phyloP scores from a whole-genome alignment of 495 filamentous ascomycete species.

The Daldinia caldariorum region DNA sequence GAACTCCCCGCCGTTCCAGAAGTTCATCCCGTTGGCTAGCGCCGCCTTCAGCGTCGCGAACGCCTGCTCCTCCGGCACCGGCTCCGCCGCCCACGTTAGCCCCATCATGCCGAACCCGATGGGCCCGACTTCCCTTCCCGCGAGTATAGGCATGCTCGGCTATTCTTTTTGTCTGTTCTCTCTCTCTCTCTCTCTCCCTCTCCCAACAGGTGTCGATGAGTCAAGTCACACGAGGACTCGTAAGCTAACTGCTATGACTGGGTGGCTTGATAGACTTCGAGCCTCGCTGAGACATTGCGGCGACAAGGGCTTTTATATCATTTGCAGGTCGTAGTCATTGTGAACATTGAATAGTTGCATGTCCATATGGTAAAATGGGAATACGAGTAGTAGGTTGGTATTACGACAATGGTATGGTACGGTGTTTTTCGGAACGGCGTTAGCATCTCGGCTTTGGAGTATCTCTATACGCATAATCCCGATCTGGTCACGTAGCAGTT shows the following conservation, averaged over 20 bases:
- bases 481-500: background rate
- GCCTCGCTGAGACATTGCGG: background rate
- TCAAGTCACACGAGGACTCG: background rate
- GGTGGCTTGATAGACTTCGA: background rate
- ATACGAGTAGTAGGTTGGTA: background rate
- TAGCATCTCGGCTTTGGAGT: slow-evolving; percentile 9
- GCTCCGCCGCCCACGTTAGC: slow-evolving; percentile 76
- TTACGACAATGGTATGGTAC: slow-evolving; percentile 5
- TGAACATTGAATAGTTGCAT: background rate
- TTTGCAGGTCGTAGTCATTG: background rate
- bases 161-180: slow-evolving; percentile 18
- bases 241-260: background rate
- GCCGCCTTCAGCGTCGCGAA: slow-evolving; percentile 75
- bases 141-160: slow-evolving; percentile 59
- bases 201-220: background rate
- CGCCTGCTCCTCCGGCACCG: slow-evolving; percentile 66
- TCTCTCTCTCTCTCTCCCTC: background rate
- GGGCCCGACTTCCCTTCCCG: slow-evolving; percentile 62
- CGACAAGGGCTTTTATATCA: background rate
- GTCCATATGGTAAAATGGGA: background rate
- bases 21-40: slow-evolving; percentile 70
- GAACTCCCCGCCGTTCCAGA: slow-evolving; percentile 86
- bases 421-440: slow-evolving; percentile 9
- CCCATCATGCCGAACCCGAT: slow-evolving; percentile 72
- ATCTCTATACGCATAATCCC: background rate